Percentiles rank a stretch among this genome's conserved stretches.
These are phyloP conservation scores for Lentinula boryana DNA, from an alignment of 768 basidiomycete species.

Conservation along the genomic window DNA sequence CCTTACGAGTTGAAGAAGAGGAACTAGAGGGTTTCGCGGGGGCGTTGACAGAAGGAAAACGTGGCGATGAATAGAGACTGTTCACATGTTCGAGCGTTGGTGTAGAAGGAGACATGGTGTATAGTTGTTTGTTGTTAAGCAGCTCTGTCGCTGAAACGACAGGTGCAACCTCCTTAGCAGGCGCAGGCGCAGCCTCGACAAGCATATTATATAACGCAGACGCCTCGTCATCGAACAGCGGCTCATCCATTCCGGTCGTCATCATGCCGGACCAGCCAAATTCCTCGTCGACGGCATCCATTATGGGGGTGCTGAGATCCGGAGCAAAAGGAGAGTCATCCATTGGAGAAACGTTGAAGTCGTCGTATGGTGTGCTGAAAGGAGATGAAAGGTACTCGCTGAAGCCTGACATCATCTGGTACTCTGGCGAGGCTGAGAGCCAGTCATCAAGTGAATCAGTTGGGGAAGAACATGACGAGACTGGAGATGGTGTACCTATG, in stretches of 20 bases:
- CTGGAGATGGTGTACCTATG: constrained; percentile 9
- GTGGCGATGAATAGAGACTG: constrained; percentile 26
- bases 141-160: background rate
- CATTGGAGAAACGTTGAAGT: constrained; percentile 26
- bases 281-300: background rate
- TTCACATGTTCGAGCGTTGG: constrained; percentile 38
- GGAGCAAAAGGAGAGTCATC: constrained; percentile 30
- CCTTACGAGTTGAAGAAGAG: constrained; percentile 23
- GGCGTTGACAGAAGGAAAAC: constrained; percentile 11
- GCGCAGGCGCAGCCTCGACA: background rate
- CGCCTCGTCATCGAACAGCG: background rate
- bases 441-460: background rate
- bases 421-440: constrained; percentile 14
- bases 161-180: background rate
- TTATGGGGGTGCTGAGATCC: constrained; percentile 21
- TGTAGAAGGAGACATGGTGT: constrained; percentile 45
- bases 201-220: background rate
- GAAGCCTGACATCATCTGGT: background rate
- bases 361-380: constrained; percentile 12
- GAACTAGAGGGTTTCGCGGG: constrained; percentile 9
- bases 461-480: background rate
- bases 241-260: background rate
- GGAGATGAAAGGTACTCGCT: constrained; percentile 27
- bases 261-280: background rate
- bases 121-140: constrained; percentile 31